Percentiles rank a stretch among this genome's conserved stretches.
phyloP scores from a whole-genome alignment of 805 yeast species.

The Cyberlindnera mississippiensis region DNA sequence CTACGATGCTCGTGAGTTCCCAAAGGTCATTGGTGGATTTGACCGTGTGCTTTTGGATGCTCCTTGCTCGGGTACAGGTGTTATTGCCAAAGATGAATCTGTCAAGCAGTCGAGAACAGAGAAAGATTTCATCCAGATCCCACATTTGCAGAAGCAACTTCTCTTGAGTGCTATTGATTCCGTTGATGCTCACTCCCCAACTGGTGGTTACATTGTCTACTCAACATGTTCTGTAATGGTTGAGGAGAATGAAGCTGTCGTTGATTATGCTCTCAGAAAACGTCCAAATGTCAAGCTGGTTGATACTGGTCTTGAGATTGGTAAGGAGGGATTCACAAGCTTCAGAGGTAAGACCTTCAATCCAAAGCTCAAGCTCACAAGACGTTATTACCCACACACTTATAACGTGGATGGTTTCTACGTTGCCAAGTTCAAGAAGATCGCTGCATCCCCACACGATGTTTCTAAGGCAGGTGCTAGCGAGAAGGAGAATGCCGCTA shows the following conservation, averaged over 20 bases:
- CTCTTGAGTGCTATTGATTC: conserved; percentile 94
- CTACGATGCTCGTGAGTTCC: conserved; percentile 97
- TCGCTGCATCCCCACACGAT: conserved; percentile 81
- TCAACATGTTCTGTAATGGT: conserved; percentile 98
- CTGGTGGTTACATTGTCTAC: conserved; percentile 93
- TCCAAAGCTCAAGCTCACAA: conserved; percentile 69
- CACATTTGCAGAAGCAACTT: conserved; percentile 93
- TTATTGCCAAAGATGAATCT: conserved; percentile 93
- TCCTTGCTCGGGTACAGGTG: conserved; percentile 99
- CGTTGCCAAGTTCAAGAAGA: conserved; percentile 94
- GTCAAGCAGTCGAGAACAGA: conserved; percentile 93
- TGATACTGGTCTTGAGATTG: conserved; percentile 87
- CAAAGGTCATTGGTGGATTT: conserved; percentile 97
- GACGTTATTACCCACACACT: conserved; percentile 97
- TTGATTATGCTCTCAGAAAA: conserved; percentile 94
- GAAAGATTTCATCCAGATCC: conserved; percentile 93
- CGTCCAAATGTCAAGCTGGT: conserved; percentile 95
- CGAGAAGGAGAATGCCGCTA: conserved; percentile 79
- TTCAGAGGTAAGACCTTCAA: conserved; percentile 91
- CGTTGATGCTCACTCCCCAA: conserved; percentile 86
- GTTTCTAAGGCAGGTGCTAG: conserved; percentile 81
- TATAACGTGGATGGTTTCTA: conserved; percentile 98
- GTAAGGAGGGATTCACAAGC: conserved; percentile 92
- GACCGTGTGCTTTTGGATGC: conserved; percentile 95
- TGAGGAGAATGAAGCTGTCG: conserved; percentile 97